phyloP scores from a whole-genome alignment of 768 basidiomycete genomes.

The Cyclocybe aegerita region DNA sequence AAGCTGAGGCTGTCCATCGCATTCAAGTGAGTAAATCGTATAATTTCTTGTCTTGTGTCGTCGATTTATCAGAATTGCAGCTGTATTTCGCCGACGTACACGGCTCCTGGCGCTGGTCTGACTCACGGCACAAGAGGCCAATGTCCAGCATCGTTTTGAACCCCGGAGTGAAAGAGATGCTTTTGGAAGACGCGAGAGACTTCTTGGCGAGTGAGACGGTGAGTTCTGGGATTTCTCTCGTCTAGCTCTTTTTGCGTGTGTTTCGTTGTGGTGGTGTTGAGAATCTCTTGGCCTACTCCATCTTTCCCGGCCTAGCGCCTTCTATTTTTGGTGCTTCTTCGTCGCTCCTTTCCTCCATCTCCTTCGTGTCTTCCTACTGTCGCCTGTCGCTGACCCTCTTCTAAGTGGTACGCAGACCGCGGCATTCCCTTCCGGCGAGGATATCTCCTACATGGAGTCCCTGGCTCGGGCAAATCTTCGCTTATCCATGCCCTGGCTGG shows the following conservation, averaged over 20 bases:
- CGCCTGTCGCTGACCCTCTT: neutral
- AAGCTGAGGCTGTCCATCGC: constrained; percentile 82
- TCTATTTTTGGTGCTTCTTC: neutral
- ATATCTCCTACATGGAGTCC: constrained; percentile 80
- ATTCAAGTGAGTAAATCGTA: constrained; percentile 30
- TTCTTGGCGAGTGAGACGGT: constrained; percentile 85
- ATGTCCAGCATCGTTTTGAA: constrained; percentile 85
- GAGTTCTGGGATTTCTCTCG: constrained; percentile 2
- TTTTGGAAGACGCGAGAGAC: constrained; percentile 77
- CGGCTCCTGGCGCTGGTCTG: constrained; percentile 86
- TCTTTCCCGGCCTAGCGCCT: no score
- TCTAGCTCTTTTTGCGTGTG: neutral
- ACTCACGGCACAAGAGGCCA: constrained; percentile 86
- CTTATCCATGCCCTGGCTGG: constrained; percentile 88
- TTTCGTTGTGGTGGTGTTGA: no score
- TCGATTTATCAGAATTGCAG: constrained; percentile 31
- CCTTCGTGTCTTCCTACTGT: no score
- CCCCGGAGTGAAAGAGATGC: constrained; percentile 88
- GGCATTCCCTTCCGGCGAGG: constrained; percentile 91
- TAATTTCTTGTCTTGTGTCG: no score
- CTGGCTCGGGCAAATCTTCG: constrained; percentile 85
- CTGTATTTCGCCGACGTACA: constrained; percentile 90
- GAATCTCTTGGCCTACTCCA: no score
- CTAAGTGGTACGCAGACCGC: constrained; percentile 88
- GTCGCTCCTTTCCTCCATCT: constrained; percentile 1